A percentile compares a stretch with the other conserved stretches of the same genome.
phyloP scores from a whole-genome alignment of 169 alveolate species.

The Amoebophrya sp. region DNA sequence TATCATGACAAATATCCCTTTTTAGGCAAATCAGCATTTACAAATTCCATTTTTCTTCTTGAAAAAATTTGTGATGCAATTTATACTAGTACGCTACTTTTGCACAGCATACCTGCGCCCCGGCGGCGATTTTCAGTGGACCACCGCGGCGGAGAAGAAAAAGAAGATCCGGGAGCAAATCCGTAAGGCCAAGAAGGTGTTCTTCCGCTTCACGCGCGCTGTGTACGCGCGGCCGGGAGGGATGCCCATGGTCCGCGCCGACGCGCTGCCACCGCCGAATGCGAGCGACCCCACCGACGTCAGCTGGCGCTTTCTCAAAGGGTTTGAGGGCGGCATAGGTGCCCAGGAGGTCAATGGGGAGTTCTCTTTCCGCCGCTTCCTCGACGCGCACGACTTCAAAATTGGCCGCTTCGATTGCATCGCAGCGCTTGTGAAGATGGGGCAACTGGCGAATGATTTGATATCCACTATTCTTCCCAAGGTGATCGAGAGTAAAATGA shows the following conservation, averaged over 20 bases:
- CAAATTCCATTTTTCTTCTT: too few species aligned
- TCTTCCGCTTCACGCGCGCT: background rate
- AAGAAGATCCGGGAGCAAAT: background rate
- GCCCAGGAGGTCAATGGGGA: background rate
- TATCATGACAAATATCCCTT: too few species aligned
- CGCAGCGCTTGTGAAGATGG: background rate
- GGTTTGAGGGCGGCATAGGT: background rate
- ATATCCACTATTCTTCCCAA: background rate
- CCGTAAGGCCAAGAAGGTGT: slow-evolving; percentile 21
- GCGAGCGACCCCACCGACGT: background rate
- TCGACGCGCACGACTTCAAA: background rate
- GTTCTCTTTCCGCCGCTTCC: background rate
- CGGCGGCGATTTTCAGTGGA: background rate
- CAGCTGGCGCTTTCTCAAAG: background rate
- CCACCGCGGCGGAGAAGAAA: background rate
- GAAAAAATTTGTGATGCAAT: too few species aligned
- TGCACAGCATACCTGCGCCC: too few species aligned
- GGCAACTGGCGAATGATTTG: background rate
- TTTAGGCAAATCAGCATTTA: too few species aligned
- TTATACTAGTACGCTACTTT: too few species aligned
- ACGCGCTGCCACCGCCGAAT: background rate
- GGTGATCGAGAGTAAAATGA: background rate
- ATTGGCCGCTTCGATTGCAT: background rate
- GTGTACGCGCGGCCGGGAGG: background rate
- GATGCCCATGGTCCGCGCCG: background rate